A percentile compares a stretch with the other conserved stretches of the same genome.
phyloP scores from a whole-genome alignment of 1,284 basidiomycete species.

The Entoloma clypeatum region DNA sequence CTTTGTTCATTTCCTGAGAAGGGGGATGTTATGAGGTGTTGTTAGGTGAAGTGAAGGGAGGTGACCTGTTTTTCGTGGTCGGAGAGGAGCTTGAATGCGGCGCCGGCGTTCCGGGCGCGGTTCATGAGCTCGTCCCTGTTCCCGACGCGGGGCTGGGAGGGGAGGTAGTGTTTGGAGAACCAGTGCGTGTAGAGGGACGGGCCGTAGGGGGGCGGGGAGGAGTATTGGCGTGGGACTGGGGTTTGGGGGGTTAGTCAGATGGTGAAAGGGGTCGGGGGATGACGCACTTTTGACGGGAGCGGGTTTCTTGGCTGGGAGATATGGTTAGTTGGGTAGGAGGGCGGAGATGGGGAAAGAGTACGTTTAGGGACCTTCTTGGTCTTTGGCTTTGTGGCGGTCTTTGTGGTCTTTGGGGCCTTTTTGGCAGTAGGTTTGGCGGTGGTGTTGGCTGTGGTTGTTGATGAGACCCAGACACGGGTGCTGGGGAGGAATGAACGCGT shows the following conservation, averaged over 20 bases:
- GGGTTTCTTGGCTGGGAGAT: slow-evolving; percentile 7
- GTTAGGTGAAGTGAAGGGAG: not conserved
- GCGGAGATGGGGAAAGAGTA: slow-evolving; percentile 2
- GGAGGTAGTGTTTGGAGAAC: not conserved
- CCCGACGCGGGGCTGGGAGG: not conserved
- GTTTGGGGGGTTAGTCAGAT: slow-evolving; percentile 10
- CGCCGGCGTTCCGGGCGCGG: not conserved
- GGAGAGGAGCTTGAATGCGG: slow-evolving; percentile 13
- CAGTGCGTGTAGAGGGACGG: slow-evolving; percentile 3
- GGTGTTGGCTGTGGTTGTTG: slow-evolving; percentile 1
- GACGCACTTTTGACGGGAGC: too few species aligned
- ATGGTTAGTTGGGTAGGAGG: not conserved
- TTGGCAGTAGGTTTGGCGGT: slow-evolving; percentile 1
- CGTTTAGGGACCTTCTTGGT: slow-evolving; percentile 7
- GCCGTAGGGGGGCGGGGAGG: not conserved
- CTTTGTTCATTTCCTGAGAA: slow-evolving; percentile 6
- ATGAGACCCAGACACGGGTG: slow-evolving; percentile 10
- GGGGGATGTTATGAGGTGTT: not conserved
- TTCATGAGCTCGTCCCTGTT: not conserved
- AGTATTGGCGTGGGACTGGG: slow-evolving; percentile 7
- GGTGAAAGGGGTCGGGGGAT: not conserved
- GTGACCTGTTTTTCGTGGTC: slow-evolving; percentile 14
- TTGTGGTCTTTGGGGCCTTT: not conserved
- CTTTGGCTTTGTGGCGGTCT: slow-evolving; percentile 5
- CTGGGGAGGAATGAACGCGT: slow-evolving; percentile 20